A percentile compares a stretch with the other conserved stretches of the same genome.
These are phyloP conservation scores for Dimocarpus longan DNA, from an alignment of 345 rosid genomes.

Conservation along the genomic window DNA sequence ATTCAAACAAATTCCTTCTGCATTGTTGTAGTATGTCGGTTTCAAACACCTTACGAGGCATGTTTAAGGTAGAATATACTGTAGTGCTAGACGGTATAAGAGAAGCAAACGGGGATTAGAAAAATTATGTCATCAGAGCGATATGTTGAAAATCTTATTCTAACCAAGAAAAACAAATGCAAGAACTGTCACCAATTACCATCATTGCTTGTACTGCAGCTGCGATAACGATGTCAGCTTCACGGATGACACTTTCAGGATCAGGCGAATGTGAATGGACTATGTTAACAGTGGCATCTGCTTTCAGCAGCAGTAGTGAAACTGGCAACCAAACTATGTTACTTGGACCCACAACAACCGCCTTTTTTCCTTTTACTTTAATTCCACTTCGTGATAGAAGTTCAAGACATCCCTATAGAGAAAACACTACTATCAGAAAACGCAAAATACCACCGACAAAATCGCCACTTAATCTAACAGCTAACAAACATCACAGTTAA, in stretches of 20 bases:
- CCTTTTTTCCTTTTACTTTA: conserved; percentile 60
- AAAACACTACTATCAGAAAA: conserved; percentile 11
- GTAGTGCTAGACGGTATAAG: neutral
- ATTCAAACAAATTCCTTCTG: too few species aligned
- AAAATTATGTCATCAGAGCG: neutral
- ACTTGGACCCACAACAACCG: conserved; percentile 90
- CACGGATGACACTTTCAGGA: conserved; percentile 66
- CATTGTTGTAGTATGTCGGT: neutral
- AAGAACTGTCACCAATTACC: conserved; percentile 38
- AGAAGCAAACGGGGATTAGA: neutral
- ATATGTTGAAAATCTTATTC: neutral
- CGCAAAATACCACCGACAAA: neutral
- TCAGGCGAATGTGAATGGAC: conserved; percentile 79
- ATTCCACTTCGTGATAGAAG: conserved; percentile 77
- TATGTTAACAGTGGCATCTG: conserved; percentile 81
- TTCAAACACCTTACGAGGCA: neutral
- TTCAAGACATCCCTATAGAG: conserved; percentile 81
- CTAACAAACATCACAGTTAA: neutral
- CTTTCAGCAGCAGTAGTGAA: conserved; percentile 81
- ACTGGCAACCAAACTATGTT: conserved; percentile 92
- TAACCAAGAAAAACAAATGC: neutral
- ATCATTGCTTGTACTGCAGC: conserved; percentile 91
- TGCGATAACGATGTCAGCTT: conserved; percentile 88
- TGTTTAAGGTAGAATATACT: neutral
- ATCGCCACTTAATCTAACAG: neutral